Evolutionary conservation across 139 green algal genomes (phyloP).

Genomic region (Protoeuglena noctilucae): DNA sequence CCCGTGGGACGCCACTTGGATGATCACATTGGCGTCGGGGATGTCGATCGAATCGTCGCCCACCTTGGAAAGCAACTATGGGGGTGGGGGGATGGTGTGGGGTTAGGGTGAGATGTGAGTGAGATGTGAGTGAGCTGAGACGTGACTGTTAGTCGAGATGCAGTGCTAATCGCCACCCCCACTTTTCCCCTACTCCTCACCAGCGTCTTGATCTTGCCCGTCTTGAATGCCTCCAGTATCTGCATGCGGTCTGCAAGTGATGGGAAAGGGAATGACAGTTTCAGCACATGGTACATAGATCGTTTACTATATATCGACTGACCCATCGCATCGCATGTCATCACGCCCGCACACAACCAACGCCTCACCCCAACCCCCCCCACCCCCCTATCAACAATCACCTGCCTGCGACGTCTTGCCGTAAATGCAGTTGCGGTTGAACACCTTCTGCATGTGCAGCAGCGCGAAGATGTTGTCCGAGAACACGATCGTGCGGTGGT

Average conservation of each 20-base stretch:
- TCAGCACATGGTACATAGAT: too few species aligned
- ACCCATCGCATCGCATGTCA: too few species aligned
- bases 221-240: constrained; percentile 86
- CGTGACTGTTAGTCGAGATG: too few species aligned
- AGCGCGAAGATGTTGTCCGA: constrained; percentile 96
- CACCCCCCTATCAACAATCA: too few species aligned
- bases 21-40: constrained; percentile 96
- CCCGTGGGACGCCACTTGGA: constrained; percentile 90
- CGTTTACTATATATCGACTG: too few species aligned
- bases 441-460: constrained; percentile 66
- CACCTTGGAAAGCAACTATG: constrained; percentile 33
- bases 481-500: constrained; percentile 86
- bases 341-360: too few species aligned
- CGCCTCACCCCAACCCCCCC: too few species aligned
- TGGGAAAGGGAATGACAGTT: too few species aligned
- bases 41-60: constrained; percentile 99
- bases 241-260: constrained; percentile 84
- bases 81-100: not conserved
- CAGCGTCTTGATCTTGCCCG: not conserved
- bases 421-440: constrained; percentile 88
- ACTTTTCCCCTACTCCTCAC: not conserved
- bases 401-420: constrained; percentile 67
- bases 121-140: too few species aligned
- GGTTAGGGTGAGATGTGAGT: too few species aligned
- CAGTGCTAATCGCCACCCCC: not conserved